These are phyloP conservation scores for Saitozyma sp. DNA, from an alignment of 768 basidiomycete genomes.

Conservation along the genomic window DNA sequence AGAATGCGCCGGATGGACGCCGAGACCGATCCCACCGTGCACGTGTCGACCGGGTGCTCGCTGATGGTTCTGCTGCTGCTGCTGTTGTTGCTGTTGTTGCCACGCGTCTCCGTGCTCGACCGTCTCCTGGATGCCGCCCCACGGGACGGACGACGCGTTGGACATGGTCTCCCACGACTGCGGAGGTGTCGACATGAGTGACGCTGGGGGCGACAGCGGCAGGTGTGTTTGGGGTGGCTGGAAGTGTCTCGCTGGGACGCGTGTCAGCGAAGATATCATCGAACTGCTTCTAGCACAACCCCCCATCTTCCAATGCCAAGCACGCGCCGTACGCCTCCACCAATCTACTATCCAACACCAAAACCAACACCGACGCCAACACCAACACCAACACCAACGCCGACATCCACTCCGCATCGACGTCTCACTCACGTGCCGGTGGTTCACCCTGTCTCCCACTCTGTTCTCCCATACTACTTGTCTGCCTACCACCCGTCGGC, in stretches of 20 bases:
- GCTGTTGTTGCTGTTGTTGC: not conserved
- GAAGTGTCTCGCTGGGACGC: not conserved
- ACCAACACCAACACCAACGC: too few species aligned
- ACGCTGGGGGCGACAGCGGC: constrained; percentile 40
- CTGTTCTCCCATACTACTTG: constrained; percentile 31
- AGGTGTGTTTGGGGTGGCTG: not conserved
- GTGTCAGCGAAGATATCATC: not conserved
- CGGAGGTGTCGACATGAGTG: constrained; percentile 41
- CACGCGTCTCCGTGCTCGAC: not conserved
- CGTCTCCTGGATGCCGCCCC: not conserved
- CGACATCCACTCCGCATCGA: too few species aligned
- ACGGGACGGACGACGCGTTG: constrained; percentile 8
- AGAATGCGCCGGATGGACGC: not conserved
- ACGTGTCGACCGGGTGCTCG: not conserved
- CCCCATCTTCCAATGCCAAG: too few species aligned
- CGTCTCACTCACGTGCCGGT: too few species aligned
- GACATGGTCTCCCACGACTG: constrained; percentile 29
- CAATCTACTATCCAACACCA: too few species aligned
- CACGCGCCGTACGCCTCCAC: too few species aligned
- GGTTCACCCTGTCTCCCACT: constrained; percentile 16
- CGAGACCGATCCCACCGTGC: too few species aligned
- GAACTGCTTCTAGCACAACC: too few species aligned
- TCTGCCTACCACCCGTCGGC: constrained; percentile 10
- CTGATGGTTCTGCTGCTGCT: not conserved
- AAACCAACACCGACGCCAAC: too few species aligned